These are phyloP conservation scores for Leccinum subatratum DNA, from an alignment of 1,284 basidiomycete species.

Conservation along the genomic window DNA sequence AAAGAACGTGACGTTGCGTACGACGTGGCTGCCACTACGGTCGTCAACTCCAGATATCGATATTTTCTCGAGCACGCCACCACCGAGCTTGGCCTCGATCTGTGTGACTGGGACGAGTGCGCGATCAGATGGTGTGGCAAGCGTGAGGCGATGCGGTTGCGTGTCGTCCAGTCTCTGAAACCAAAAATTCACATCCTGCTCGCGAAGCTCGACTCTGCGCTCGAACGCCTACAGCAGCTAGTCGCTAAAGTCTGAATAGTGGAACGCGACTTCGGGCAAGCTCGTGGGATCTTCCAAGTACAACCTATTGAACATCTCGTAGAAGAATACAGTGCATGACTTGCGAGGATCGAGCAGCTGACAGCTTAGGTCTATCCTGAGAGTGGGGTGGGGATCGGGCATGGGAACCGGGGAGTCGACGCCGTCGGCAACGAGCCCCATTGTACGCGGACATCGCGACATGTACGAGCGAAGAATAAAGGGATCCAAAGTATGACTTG, in stretches of 20 bases:
- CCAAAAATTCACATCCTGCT: constrained; percentile 26
- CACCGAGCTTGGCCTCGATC: constrained; percentile 23
- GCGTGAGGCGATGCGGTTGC: constrained; percentile 26
- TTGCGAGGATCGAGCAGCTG: constrained; percentile 32
- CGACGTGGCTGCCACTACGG: constrained; percentile 14
- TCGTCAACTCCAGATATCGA: constrained; percentile 18
- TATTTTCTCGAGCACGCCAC: constrained; percentile 17
- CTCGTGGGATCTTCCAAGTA: constrained; percentile 23
- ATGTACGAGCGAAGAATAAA: constrained; percentile 11
- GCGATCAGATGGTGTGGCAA: constrained; percentile 22
- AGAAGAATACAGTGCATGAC: constrained; percentile 29
- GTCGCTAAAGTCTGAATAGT: constrained; percentile 29
- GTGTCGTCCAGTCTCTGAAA: constrained; percentile 18
- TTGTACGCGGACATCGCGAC: constrained; percentile 15
- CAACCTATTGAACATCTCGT: constrained; percentile 24
- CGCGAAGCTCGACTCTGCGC: constrained; percentile 20
- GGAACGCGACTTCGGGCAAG: constrained; percentile 24
- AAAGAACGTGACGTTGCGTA: constrained; percentile 26
- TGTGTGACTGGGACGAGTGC: constrained; percentile 26
- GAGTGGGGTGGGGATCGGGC: constrained; percentile 6
- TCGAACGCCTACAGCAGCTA: constrained; percentile 27
- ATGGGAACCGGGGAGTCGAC: constrained; percentile 16
- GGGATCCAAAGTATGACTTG: constrained; percentile 16
- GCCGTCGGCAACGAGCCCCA: not conserved
- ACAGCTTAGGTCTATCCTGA: constrained; percentile 23